phyloP scores from a whole-genome alignment of 2,329 filamentous ascomycete species.

The Ilyonectria mors-panacis region DNA sequence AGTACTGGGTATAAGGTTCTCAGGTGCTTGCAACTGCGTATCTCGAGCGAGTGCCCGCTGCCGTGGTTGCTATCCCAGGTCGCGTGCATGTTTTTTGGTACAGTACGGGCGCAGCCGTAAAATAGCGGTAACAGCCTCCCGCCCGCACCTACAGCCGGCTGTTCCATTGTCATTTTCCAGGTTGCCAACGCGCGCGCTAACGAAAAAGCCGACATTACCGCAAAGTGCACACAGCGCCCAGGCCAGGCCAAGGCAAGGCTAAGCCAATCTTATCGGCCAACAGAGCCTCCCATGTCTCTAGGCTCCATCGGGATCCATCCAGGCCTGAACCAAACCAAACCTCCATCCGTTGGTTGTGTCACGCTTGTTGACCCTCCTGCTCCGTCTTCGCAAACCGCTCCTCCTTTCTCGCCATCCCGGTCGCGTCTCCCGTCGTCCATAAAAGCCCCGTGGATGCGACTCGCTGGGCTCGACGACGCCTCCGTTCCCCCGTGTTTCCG shows the following conservation, averaged over 20 bases:
- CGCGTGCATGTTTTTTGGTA: too few relatives aligned
- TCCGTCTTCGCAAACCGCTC: background rate
- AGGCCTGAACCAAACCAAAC: constrained; percentile 16
- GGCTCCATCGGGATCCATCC: constrained; percentile 29
- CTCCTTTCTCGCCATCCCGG: background rate
- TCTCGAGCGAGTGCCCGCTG: too few relatives aligned
- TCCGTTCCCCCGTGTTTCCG: background rate
- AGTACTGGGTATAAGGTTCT: too few relatives aligned
- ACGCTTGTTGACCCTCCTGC: constrained; percentile 10
- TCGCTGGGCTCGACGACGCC: constrained; percentile 1
- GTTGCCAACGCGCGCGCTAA: background rate
- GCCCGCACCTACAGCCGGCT: background rate
- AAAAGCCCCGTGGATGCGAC: constrained; percentile 11
- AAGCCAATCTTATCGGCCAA: constrained; percentile 6
- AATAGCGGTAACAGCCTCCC: background rate
- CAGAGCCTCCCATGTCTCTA: constrained; percentile 12
- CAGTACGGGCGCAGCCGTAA: background rate
- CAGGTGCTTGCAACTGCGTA: too few relatives aligned
- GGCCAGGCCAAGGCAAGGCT: background rate
- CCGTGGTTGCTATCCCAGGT: too few relatives aligned
- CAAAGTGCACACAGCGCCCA: background rate
- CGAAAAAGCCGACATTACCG: background rate
- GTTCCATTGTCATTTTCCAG: background rate
- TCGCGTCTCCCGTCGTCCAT: background rate
- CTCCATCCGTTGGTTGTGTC: constrained; percentile 11